Conservation (phyloP, 2,329 filamentous ascomycete genomes). For the Tolypocladium cylindrosporum region DNA sequence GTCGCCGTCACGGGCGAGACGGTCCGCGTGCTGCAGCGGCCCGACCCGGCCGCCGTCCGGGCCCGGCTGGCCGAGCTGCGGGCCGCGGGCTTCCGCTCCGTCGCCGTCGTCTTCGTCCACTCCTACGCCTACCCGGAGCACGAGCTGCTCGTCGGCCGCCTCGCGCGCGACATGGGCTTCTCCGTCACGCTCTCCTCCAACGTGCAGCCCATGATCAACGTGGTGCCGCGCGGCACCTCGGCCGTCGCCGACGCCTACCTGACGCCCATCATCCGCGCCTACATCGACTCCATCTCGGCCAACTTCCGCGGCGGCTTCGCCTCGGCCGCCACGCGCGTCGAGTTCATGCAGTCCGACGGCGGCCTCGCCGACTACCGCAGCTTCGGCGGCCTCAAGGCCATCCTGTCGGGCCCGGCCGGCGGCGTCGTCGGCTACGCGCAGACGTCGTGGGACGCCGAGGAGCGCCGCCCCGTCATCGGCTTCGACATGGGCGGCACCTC, state of each 20-base stretch:
- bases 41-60: conserved; percentile 43
- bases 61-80: conserved; percentile 50
- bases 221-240: conserved; percentile 32
- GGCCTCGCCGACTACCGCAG: conserved; percentile 43
- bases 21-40: conserved; percentile 53
- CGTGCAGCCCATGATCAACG: conserved; percentile 31
- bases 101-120: conserved; percentile 59
- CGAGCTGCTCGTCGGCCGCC: conserved; percentile 22
- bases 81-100: conserved; percentile 42
- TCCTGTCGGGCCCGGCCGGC: conserved; percentile 66
- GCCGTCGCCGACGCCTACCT: conserved; percentile 33
- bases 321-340: conserved; percentile 40
- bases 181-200: conserved; percentile 25
- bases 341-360: conserved; percentile 60
- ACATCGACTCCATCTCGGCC: conserved; percentile 22
- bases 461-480: conserved; percentile 61
- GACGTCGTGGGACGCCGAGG: conserved; percentile 59
- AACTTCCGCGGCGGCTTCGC: conserved; percentile 26
- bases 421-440: conserved; percentile 68
- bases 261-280: conserved; percentile 26
- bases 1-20: conserved; percentile 58
- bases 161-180: conserved; percentile 32
- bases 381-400: conserved; percentile 60
- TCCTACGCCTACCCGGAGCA: conserved; percentile 56
- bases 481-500: conserved; percentile 67